These are phyloP conservation scores for Globisporangium alternatum DNA, from an alignment of 352 stramenopile genomes.

Conservation along the genomic window DNA sequence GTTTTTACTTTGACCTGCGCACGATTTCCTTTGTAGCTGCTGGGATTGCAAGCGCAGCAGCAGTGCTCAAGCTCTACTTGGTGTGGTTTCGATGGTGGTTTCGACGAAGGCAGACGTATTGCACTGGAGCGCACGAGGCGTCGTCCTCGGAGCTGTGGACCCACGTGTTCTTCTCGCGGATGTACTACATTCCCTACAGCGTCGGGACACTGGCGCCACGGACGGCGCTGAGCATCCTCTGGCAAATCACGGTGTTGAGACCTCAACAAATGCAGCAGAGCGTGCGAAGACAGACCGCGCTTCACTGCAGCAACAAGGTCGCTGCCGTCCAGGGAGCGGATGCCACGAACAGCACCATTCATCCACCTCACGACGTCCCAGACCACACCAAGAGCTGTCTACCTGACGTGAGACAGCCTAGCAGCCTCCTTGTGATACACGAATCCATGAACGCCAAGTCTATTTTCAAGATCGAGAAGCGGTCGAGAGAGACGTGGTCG, in stretches of 20 bases:
- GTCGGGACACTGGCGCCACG: constrained; percentile 13
- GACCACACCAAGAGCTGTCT: not conserved
- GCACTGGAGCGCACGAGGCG: not conserved
- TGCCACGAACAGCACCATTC: not conserved
- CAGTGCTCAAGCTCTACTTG: not conserved
- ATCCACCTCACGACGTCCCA: not conserved
- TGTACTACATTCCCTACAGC: constrained; percentile 21
- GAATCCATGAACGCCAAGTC: not conserved
- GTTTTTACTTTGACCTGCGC: constrained; percentile 2
- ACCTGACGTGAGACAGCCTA: not conserved
- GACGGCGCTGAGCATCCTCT: constrained; percentile 19
- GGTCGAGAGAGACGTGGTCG: constrained; percentile 18
- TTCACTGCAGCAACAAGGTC: not conserved
- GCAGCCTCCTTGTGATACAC: not conserved
- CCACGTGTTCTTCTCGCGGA: constrained; percentile 2
- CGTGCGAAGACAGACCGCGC: not conserved
- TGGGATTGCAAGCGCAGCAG: not conserved
- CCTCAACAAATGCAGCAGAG: not conserved
- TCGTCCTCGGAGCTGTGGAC: not conserved
- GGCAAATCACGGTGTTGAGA: constrained; percentile 3
- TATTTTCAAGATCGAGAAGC: constrained; percentile 8
- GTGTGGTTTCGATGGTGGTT: not conserved
- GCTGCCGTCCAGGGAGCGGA: not conserved
- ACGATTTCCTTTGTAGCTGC: not conserved
- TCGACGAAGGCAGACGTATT: not conserved